These are phyloP conservation scores for Chimonanthus salicifolius DNA, from an alignment of 164 flowering plant genomes.

Conservation along the genomic window DNA sequence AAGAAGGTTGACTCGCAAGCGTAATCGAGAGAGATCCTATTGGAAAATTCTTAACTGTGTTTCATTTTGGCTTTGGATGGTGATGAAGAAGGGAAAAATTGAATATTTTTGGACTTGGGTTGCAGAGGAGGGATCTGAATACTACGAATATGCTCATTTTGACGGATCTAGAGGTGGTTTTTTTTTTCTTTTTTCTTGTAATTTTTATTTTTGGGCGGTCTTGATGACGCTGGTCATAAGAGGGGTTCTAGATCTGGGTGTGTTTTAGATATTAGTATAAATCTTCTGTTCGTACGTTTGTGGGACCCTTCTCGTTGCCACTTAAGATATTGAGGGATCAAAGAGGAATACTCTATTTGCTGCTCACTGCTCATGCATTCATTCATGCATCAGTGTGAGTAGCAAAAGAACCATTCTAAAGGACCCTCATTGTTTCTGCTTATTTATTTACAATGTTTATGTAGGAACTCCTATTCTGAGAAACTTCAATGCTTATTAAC, in stretches of 20 bases:
- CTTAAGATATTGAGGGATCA: too few relatives aligned
- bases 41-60: not conserved
- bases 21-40: slow-evolving; percentile 4
- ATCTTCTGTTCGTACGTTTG: not conserved
- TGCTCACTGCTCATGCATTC: too few relatives aligned
- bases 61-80: not conserved
- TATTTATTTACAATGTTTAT: too few relatives aligned
- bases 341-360: too few relatives aligned
- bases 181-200: too few relatives aligned
- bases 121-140: not conserved
- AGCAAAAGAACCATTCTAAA: too few relatives aligned
- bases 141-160: not conserved
- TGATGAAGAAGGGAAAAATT: not conserved
- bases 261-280: not conserved
- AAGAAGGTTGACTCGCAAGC: slow-evolving; percentile 21
- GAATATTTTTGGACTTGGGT: not conserved
- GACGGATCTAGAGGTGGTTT: slow-evolving; percentile 9
- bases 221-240: not conserved
- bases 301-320: too few relatives aligned
- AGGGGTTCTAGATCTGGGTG: not conserved
- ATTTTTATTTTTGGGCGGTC: not conserved
- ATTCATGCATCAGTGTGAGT: too few relatives aligned
- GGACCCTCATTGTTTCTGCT: too few relatives aligned
- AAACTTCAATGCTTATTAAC: too few relatives aligned
- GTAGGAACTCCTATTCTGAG: too few relatives aligned